Conservation (phyloP, 176 grass and related monocot species). For the Rhynchospora breviuscula region DNA sequence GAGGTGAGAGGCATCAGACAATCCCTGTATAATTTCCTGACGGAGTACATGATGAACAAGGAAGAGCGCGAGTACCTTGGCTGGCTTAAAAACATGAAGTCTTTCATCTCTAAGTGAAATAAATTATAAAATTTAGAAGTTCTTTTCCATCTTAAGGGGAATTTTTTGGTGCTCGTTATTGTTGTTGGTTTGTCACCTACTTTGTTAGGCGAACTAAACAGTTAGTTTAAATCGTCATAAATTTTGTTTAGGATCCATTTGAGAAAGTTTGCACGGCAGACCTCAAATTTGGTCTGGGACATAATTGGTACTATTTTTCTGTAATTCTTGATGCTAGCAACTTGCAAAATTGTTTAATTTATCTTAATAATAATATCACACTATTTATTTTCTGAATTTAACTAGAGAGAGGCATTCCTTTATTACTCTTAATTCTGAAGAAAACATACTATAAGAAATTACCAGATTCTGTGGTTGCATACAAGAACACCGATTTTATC, state of each 20-base stretch:
- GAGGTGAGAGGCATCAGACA: slow-evolving; percentile 64
- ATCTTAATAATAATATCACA: too few species aligned
- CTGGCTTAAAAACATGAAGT: slow-evolving; percentile 88
- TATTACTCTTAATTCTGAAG: too few species aligned
- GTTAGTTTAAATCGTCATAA: not conserved
- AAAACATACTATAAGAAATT: too few species aligned
- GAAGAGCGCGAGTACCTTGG: slow-evolving; percentile 77
- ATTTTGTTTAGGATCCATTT: not conserved
- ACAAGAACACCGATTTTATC: too few species aligned
- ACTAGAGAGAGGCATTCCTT: too few species aligned
- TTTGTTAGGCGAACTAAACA: not conserved
- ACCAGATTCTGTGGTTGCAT: too few species aligned
- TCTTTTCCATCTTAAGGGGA: not conserved
- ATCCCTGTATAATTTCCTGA: slow-evolving; percentile 58
- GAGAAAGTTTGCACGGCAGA: not conserved
- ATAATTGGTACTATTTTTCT: too few species aligned
- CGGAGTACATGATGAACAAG: slow-evolving; percentile 80
- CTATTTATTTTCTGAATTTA: too few species aligned
- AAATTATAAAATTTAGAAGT: not conserved
- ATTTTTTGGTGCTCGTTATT: not conserved
- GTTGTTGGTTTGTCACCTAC: not conserved
- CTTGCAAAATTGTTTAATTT: too few species aligned
- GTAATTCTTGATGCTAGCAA: too few species aligned
- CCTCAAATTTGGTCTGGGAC: not conserved
- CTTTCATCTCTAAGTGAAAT: slow-evolving; percentile 54